Evolutionary conservation across 2,329 filamentous ascomycete genomes (phyloP), one percentile per base, ranked within the genome.

Genomic region (Alternaria alternata): DNA sequence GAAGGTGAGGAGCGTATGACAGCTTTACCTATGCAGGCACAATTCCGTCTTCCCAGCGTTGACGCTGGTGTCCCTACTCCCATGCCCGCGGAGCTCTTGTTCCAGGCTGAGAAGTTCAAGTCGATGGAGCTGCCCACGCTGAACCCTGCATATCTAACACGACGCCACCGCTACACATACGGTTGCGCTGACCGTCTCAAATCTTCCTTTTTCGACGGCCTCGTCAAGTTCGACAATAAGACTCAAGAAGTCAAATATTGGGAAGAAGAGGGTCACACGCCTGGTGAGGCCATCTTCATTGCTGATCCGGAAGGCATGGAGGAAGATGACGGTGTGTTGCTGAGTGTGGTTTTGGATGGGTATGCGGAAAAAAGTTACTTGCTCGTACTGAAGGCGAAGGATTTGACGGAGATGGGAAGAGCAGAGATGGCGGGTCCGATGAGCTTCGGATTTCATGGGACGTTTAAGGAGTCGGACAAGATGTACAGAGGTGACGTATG

Each of bases 281-380:
- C 90, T 0, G 87, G 89, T 2, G 90, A 92, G 75, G 82, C 89
- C 0, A 87, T 92, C 32, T 92, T 92, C 62, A 81, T 93, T 1
- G 79, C 84, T 1, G 78, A 83, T 32, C 85, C 85, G 0, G 75
- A 79, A 12, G 79, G 76, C 1, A 67, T 68, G 3, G 82, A 79
- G 0, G 89, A 91, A 70, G 89, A 92, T 66, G 87, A 88, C 55
- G 88, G 88, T 0, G 84, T 88, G 1, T 57, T 91, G 20, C 70
- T 91, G 57, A 86, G 81, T 47, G 84, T 92, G 1, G 85, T 92
- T 4, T 80, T 92, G 2, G 87, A 92, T 70, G 88, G 89, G 0
- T 70, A 76, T n/a, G 78, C 77, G 6, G 81, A 82, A 62, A 85
- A 64, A 62, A 91, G 89, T 64, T 92, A 91, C 73, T 76, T 93